phyloP scores from a whole-genome alignment of 805 yeast genomes.

The Candida jianshihensis region DNA sequence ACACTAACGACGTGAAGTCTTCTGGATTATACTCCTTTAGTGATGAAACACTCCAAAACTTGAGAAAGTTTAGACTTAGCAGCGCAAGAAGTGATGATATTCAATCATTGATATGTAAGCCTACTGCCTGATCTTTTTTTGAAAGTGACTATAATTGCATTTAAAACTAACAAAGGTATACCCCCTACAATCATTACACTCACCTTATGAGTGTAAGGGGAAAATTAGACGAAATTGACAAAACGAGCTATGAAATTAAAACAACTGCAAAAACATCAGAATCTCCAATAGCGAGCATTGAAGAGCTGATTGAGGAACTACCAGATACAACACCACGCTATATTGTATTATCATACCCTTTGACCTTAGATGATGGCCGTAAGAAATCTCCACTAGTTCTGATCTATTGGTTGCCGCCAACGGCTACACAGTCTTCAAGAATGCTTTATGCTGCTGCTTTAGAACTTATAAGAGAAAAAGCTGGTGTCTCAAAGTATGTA shows the following conservation, averaged over 20 bases:
- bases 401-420: conserved; percentile 84
- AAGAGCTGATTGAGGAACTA: conserved; percentile 62
- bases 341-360: conserved; percentile 70
- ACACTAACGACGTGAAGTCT: conserved; percentile 24
- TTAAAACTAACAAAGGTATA: neutral
- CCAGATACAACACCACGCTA: conserved; percentile 82
- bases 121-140: neutral
- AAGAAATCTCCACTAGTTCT: conserved; percentile 67
- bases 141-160: neutral
- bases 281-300: conserved; percentile 43
- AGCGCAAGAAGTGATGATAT: conserved; percentile 57
- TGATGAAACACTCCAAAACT: conserved; percentile 48
- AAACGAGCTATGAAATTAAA: conserved; percentile 42
- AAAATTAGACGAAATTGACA: conserved; percentile 46
- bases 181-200: neutral
- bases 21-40: conserved; percentile 55
- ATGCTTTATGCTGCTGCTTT: conserved; percentile 92
- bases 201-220: conserved; percentile 2
- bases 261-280: conserved; percentile 37
- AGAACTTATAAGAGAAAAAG: conserved; percentile 65
- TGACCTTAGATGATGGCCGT: conserved; percentile 64
- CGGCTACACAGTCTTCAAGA: conserved; percentile 71
- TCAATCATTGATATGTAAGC: conserved; percentile 57
- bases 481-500: conserved; percentile 27
- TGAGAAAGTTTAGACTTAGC: conserved; percentile 67